Base-by-base conservation (phyloP, 1,284 basidiomycete species). In the Cryptococcus hybrid region DNA sequence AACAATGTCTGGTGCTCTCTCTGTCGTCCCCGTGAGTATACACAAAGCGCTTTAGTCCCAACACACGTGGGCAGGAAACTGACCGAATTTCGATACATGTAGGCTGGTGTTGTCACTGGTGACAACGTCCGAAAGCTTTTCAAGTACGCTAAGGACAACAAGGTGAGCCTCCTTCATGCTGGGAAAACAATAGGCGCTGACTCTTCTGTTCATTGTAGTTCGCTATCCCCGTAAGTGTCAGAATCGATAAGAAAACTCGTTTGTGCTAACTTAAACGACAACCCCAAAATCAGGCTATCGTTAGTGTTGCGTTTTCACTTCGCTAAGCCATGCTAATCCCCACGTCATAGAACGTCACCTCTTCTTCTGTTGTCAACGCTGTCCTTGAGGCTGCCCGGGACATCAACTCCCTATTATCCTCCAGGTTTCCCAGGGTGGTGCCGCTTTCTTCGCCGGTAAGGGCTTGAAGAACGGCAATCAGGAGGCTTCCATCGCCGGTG, bases 391-490 rank as follows among this genome's bases (percentile, higher is more conserved):
- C 89, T 64, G 91, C 91, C 56, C 86, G 90, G 60, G 89, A 91
- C 79, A 86, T 91, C 84, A 98, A 99, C 80, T 85, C 94, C 96
- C 95, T 64, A 93, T 99, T 81, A 98, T 99, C 81, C 83, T 98
- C 73, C 96, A 99, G 79, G 87, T 95, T 68, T 99, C 96, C 58
- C 93, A 99, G 79, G 95, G 95, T 64, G 96, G 96, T 76, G 85
- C 87, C 68, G 93, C 93, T 61, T 98, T 91, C 85, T 98, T 92
- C 77, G 92, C 92, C 58, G 95, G 95, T 68, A 99, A 99, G 81
- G 93, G 93, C 56, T 84, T 99, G 54, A 81, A 90, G 74, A 99
- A 99, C 80, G 68, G 68, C 54, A 88, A 92, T 73, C 96, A 99
- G 78, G 88, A 96, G 79, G 96, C 92, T n/a, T 98, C 95, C 55